phyloP scores from a whole-genome alignment of 192 early-diverging fungal genomes.

The Dispira simplex region DNA sequence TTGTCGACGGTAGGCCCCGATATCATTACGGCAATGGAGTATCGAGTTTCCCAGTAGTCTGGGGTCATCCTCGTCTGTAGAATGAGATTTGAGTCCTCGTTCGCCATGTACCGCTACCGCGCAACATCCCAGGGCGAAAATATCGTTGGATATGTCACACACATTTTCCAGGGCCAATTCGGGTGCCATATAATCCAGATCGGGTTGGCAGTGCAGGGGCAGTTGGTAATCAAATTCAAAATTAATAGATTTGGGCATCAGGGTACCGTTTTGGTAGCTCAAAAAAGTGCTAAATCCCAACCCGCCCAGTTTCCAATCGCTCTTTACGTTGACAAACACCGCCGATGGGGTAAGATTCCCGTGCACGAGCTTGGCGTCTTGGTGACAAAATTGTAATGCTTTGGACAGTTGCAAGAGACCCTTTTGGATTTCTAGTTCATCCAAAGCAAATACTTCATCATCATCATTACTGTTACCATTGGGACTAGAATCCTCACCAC shows the following conservation, averaged over 20 bases:
- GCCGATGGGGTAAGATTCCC: constrained; percentile 53
- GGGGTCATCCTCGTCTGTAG: background rate
- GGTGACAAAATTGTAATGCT: constrained; percentile 62
- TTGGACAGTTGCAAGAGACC: constrained; percentile 56
- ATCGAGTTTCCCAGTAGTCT: constrained; percentile 31
- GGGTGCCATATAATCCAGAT: constrained; percentile 48
- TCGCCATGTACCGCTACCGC: constrained; percentile 53
- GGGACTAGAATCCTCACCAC: constrained; percentile 6
- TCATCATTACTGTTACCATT: constrained; percentile 14
- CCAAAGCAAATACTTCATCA: constrained; percentile 45
- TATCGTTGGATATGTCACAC: constrained; percentile 37
- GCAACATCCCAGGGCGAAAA: constrained; percentile 69
- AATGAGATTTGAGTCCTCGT: background rate
- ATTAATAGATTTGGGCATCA: constrained; percentile 14
- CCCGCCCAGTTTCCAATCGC: constrained; percentile 73
- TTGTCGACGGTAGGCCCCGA: constrained; percentile 42
- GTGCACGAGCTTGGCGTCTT: constrained; percentile 56
- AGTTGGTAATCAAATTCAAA: constrained; percentile 41
- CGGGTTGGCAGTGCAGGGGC: constrained; percentile 37
- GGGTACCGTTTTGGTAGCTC: constrained; percentile 20
- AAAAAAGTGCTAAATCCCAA: constrained; percentile 47
- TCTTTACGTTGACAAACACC: constrained; percentile 60
- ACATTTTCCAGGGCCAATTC: constrained; percentile 48
- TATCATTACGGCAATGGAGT: constrained; percentile 42
- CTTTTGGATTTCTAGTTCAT: constrained; percentile 70